Percentiles rank a stretch among this genome's conserved stretches.
These are phyloP conservation scores for Phytophthora fragariae DNA, from an alignment of 352 stramenopile genomes.

Conservation along the genomic window DNA sequence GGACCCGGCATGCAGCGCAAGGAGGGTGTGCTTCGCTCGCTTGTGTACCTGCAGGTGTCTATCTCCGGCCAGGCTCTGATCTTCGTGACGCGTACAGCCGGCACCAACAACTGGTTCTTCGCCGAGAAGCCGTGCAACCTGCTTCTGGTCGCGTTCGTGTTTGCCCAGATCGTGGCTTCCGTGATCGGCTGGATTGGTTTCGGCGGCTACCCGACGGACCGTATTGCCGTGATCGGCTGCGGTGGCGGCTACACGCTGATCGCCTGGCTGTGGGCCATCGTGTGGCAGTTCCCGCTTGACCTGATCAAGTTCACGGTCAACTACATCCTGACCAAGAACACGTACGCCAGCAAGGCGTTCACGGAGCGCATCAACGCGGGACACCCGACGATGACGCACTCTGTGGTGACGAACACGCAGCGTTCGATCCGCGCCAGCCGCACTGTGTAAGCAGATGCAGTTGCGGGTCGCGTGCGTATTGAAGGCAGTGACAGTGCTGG, in stretches of 20 bases:
- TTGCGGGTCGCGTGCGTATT: constrained; percentile 31
- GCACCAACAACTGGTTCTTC: constrained; percentile 84
- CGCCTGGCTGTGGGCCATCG: constrained; percentile 60
- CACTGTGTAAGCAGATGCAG: constrained; percentile 68
- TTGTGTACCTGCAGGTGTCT: constrained; percentile 79
- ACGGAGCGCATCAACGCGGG: constrained; percentile 70
- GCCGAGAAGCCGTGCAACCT: constrained; percentile 69
- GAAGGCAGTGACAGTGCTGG: constrained; percentile 10
- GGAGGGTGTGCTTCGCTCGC: constrained; percentile 68
- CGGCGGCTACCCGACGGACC: constrained; percentile 64
- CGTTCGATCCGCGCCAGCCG: constrained; percentile 62
- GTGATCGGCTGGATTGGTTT: constrained; percentile 77
- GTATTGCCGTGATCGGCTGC: constrained; percentile 63
- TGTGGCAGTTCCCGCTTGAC: constrained; percentile 69
- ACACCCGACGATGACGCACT: constrained; percentile 50
- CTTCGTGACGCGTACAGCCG: constrained; percentile 77
- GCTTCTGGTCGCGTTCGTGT: constrained; percentile 72
- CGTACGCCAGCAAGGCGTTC: constrained; percentile 63
- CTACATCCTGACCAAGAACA: constrained; percentile 57
- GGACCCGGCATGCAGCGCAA: constrained; percentile 74
- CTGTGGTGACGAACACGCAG: constrained; percentile 53
- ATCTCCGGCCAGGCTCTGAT: constrained; percentile 81
- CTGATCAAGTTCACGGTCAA: constrained; percentile 70
- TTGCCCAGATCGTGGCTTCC: constrained; percentile 71
- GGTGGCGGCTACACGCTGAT: constrained; percentile 61